Conservation (phyloP, 2,329 filamentous ascomycete genomes). For the Curvularia hawaiiensis region DNA sequence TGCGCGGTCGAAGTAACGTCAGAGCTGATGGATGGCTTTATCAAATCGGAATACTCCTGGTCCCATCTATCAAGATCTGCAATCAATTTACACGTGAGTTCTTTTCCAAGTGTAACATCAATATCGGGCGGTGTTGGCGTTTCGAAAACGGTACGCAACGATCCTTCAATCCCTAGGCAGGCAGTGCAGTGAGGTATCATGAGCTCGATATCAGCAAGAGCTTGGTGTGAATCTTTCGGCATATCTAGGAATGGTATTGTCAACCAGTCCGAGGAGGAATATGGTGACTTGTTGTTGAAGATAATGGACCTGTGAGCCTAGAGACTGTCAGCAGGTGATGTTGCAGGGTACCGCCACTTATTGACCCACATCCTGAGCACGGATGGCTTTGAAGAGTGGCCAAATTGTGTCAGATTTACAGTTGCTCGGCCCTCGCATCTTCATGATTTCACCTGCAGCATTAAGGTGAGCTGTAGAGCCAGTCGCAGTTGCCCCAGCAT, state of each 20-base stretch:
- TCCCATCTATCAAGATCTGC: constrained; percentile 16
- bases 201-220: constrained; percentile 35
- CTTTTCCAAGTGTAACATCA: constrained; percentile 20
- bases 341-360: not conserved
- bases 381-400: constrained; percentile 38
- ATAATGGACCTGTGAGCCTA: constrained; percentile 36
- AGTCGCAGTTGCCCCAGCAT: constrained; percentile 34
- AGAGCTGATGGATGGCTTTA: not conserved
- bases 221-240: constrained; percentile 32
- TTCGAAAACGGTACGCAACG: constrained; percentile 29
- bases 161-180: constrained; percentile 21
- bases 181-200: constrained; percentile 32
- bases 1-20: not conserved
- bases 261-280: constrained; percentile 37
- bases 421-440: constrained; percentile 37
- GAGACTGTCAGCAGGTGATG: constrained; percentile 10
- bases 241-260: constrained; percentile 33
- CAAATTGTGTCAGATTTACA: constrained; percentile 30
- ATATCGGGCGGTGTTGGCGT: constrained; percentile 16
- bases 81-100: constrained; percentile 24
- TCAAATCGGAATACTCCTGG: not conserved
- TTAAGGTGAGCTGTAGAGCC: constrained; percentile 39
- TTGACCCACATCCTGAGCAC: constrained; percentile 35
- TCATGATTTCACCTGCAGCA: constrained; percentile 37
- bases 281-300: constrained; percentile 35